These are phyloP conservation scores for Eimeria mitis DNA, from an alignment of 169 alveolate species.

Conservation along the genomic window DNA sequence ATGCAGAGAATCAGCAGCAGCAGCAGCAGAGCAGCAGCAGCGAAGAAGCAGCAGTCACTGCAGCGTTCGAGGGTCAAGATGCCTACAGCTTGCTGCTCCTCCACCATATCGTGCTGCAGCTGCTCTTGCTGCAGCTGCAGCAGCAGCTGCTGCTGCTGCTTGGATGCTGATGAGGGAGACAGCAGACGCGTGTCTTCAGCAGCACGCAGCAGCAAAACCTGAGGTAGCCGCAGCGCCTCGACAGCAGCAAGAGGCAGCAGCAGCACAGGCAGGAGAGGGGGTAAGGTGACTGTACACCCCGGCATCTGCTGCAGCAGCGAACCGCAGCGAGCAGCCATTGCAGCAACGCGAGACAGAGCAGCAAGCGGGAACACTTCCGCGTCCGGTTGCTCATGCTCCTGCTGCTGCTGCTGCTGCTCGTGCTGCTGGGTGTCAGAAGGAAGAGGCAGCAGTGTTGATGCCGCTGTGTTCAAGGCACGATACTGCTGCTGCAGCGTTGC, in stretches of 20 bases:
- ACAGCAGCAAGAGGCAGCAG: constrained; percentile 45
- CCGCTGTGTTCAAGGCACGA: constrained; percentile 20
- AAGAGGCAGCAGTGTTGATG: constrained; percentile 43
- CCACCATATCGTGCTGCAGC: constrained; percentile 15
- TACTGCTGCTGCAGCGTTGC: constrained; percentile 59
- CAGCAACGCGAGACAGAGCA: constrained; percentile 52
- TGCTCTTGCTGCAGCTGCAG: constrained; percentile 58
- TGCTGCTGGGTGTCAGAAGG: neutral
- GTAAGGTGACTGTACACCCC: constrained; percentile 30
- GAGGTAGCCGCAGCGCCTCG: constrained; percentile 32
- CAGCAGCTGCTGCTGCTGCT: constrained; percentile 37
- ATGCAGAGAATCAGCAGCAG: neutral
- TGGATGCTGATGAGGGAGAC: neutral
- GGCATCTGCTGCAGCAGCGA: constrained; percentile 51
- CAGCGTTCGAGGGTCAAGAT: neutral
- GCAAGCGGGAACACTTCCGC: neutral
- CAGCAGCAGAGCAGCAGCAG: neutral
- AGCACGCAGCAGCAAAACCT: constrained; percentile 65
- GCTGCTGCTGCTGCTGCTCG: constrained; percentile 65
- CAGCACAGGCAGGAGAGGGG: constrained; percentile 54
- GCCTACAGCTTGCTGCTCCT: constrained; percentile 16
- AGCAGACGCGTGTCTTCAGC: neutral
- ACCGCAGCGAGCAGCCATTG: neutral
- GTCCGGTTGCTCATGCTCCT: neutral
- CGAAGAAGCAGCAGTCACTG: neutral